phyloP scores from a whole-genome alignment of 2,329 filamentous ascomycete genomes.

The Plenodomus tracheiphilus region DNA sequence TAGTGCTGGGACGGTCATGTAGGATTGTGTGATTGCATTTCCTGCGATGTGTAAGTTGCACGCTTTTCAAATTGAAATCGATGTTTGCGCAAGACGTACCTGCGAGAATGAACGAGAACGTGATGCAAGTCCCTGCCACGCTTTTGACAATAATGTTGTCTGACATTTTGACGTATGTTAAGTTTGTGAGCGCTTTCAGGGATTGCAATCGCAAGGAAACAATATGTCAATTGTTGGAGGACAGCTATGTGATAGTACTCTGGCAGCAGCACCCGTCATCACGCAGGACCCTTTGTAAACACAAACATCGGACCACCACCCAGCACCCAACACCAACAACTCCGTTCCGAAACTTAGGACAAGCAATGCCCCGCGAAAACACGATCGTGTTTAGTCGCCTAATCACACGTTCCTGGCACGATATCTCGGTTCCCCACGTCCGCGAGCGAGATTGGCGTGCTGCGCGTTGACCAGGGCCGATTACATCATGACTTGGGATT shows the following conservation, averaged over 20 bases:
- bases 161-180: conserved; percentile 27
- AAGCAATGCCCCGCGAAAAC: neutral
- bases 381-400: neutral
- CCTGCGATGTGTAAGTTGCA: conserved; percentile 36
- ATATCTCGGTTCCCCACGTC: neutral
- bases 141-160: conserved; percentile 40
- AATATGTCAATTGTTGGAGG: too few species aligned
- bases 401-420: neutral
- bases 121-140: conserved; percentile 52
- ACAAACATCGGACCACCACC: neutral
- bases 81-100: conserved; percentile 32
- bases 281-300: neutral
- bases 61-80: neutral
- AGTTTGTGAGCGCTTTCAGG: neutral
- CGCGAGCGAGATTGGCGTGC: neutral
- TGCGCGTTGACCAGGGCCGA: neutral
- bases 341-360: neutral
- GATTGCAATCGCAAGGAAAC: neutral
- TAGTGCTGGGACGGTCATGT: conserved; percentile 56
- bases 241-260: too few species aligned
- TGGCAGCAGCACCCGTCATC: neutral
- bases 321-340: neutral
- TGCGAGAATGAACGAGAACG: conserved; percentile 55
- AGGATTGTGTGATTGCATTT: conserved; percentile 58
- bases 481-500: neutral